phyloP scores from a whole-genome alignment of 1,284 basidiomycete species.

The Ganoderma lingzhi region DNA sequence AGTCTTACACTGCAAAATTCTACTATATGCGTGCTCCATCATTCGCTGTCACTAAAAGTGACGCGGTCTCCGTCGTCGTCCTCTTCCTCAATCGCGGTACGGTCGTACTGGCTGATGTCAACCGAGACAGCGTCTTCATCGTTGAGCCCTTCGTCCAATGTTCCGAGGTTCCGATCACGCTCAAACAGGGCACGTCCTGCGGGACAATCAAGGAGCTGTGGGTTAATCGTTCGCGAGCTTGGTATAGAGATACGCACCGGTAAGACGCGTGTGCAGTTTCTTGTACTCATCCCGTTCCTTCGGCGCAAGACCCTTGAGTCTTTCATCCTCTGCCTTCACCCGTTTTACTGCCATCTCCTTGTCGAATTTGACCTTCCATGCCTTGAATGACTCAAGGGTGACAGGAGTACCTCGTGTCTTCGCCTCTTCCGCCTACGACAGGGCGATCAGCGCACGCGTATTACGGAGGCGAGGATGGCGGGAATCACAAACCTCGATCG shows the following conservation, averaged over 20 bases:
- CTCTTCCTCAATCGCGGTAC: slow-evolving; percentile 66
- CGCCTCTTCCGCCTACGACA: slow-evolving; percentile 81
- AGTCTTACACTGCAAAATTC: slow-evolving; percentile 29
- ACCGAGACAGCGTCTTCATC: slow-evolving; percentile 89
- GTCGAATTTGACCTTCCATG: slow-evolving; percentile 86
- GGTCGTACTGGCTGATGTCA: slow-evolving; percentile 88
- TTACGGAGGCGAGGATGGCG: neutral
- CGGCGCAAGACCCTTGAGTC: slow-evolving; percentile 74
- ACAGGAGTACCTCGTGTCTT: slow-evolving; percentile 92
- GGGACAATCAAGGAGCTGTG: slow-evolving; percentile 21
- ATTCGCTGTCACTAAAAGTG: slow-evolving; percentile 87
- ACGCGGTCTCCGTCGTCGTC: slow-evolving; percentile 68
- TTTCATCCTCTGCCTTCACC: slow-evolving; percentile 83
- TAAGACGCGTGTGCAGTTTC: slow-evolving; percentile 67
- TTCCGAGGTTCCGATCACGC: slow-evolving; percentile 74
- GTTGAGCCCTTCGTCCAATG: slow-evolving; percentile 74
- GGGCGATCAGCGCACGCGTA: slow-evolving; percentile 8
- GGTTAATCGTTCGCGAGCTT: slow-evolving; percentile 7
- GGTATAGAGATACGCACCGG: slow-evolving; percentile 60
- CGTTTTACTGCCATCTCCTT: slow-evolving; percentile 69
- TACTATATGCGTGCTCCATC: slow-evolving; percentile 30
- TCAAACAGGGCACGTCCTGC: slow-evolving; percentile 91
- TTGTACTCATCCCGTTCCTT: slow-evolving; percentile 94
- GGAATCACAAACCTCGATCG: slow-evolving; percentile 68
- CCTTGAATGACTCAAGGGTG: slow-evolving; percentile 81